These are phyloP conservation scores for Termitomyces sp. DNA, from an alignment of 768 basidiomycete species.

Conservation along the genomic window DNA sequence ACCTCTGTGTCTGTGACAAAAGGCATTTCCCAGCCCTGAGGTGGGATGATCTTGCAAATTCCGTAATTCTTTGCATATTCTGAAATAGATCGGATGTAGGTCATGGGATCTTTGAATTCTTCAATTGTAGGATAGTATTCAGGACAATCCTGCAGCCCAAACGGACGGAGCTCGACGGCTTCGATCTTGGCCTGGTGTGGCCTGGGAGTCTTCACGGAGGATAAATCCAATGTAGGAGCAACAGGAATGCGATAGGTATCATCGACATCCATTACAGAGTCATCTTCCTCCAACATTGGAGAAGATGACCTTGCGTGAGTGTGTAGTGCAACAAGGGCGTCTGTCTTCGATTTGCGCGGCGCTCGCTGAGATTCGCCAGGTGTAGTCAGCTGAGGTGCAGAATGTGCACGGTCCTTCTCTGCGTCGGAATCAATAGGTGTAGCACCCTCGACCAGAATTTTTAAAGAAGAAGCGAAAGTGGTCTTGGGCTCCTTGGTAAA, in stretches of 20 bases:
- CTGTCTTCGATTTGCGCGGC: slow-evolving; percentile 87
- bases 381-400: slow-evolving; percentile 31
- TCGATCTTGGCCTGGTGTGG: slow-evolving; percentile 36
- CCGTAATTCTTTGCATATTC: slow-evolving; percentile 70
- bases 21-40: slow-evolving; percentile 90
- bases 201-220: slow-evolving; percentile 62
- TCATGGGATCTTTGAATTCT: slow-evolving; percentile 92
- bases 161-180: slow-evolving; percentile 55
- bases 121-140: slow-evolving; percentile 84
- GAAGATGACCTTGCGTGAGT: slow-evolving; percentile 57
- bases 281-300: slow-evolving; percentile 49
- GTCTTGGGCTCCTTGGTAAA: slow-evolving; percentile 44
- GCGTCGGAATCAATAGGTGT: slow-evolving; percentile 51
- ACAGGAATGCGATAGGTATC: slow-evolving; percentile 58
- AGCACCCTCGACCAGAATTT: slow-evolving; percentile 74
- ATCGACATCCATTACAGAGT: slow-evolving; percentile 35
- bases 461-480: slow-evolving; percentile 62
- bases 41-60: slow-evolving; percentile 95
- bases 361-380: slow-evolving; percentile 55
- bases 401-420: slow-evolving; percentile 27
- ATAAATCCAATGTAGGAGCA: slow-evolving; percentile 57
- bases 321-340: slow-evolving; percentile 76
- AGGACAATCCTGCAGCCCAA: slow-evolving; percentile 86
- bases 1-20: slow-evolving; percentile 95
- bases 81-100: slow-evolving; percentile 81